Conservation (phyloP, 768 basidiomycete genomes). For the Lactarius akahatsu region DNA sequence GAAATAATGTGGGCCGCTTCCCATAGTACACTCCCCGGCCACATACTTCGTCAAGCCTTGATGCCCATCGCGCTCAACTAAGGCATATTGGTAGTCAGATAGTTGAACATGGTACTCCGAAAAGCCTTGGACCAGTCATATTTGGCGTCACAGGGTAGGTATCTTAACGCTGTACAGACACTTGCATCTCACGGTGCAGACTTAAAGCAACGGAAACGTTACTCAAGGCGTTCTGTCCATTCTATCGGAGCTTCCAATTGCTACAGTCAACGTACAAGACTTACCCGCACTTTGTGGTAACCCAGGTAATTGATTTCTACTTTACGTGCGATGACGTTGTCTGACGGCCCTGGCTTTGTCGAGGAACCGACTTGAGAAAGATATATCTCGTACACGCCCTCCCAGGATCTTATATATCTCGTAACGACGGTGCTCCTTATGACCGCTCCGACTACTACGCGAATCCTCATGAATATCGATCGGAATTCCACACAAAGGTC, state of each 20-base stretch:
- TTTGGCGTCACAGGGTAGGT: constrained; percentile 80
- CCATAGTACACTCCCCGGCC: constrained; percentile 77
- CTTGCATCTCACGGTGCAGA: constrained; percentile 8
- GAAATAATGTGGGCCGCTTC: neutral
- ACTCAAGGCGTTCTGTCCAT: constrained; percentile 74
- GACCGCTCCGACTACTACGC: constrained; percentile 69
- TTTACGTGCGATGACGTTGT: neutral
- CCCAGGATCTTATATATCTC: constrained; percentile 66
- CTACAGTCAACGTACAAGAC: constrained; percentile 54
- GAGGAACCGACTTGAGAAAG: constrained; percentile 60
- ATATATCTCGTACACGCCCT: constrained; percentile 75
- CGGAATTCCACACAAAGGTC: constrained; percentile 69
- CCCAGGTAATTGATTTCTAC: constrained; percentile 42
- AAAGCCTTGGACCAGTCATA: constrained; percentile 70
- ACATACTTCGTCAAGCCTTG: constrained; percentile 64
- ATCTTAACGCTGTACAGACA: neutral
- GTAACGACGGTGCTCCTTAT: constrained; percentile 56
- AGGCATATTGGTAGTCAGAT: constrained; percentile 59
- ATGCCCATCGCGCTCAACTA: constrained; percentile 53
- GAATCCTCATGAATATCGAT: constrained; percentile 63
- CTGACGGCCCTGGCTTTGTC: constrained; percentile 9
- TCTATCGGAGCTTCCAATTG: constrained; percentile 66
- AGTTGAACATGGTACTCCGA: constrained; percentile 54
- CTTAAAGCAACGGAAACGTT: constrained; percentile 72
- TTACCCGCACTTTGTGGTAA: constrained; percentile 55